Evolutionary conservation across 1,284 basidiomycete species (phyloP).

Genomic region (Boletellus sp.): DNA sequence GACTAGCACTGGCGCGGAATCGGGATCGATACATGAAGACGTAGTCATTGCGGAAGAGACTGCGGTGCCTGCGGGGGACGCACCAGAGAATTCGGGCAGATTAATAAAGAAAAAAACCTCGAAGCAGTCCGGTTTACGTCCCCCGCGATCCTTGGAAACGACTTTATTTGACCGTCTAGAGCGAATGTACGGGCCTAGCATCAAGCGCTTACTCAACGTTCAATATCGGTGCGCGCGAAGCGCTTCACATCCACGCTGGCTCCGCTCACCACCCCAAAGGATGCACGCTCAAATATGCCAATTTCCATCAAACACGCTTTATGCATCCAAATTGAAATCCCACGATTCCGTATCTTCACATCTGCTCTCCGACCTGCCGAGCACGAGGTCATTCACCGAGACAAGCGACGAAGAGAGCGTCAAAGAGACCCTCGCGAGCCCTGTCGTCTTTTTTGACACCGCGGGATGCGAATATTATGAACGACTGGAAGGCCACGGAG

Average conservation of each 20-base stretch:
- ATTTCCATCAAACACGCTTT: constrained; percentile 85
- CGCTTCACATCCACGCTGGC: background rate
- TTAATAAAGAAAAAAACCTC: constrained; percentile 18
- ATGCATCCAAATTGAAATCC: constrained; percentile 70
- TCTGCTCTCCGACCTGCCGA: constrained; percentile 70
- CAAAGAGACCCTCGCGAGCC: constrained; percentile 68
- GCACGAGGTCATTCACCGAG: constrained; percentile 36
- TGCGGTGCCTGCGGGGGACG: constrained; percentile 4
- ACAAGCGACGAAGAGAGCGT: constrained; percentile 54
- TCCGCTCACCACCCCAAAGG: constrained; percentile 37
- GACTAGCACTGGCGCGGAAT: constrained; percentile 14
- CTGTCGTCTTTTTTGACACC: constrained; percentile 93
- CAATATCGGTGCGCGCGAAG: constrained; percentile 72
- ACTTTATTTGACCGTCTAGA: constrained; percentile 93
- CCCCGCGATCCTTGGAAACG: constrained; percentile 77
- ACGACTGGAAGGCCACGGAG: constrained; percentile 58
- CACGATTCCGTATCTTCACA: constrained; percentile 70
- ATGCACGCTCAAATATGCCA: constrained; percentile 86
- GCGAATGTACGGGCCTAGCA: constrained; percentile 75
- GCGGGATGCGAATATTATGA: constrained; percentile 92
- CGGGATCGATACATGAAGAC: constrained; percentile 22
- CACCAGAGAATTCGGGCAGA: constrained; percentile 13
- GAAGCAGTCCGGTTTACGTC: constrained; percentile 41
- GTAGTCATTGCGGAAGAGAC: constrained; percentile 19
- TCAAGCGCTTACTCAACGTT: constrained; percentile 84